A percentile compares a stretch with the other conserved stretches of the same genome.
Conservation (phyloP, 371 early-diverging fungal species). For the Actinomucor elegans region DNA sequence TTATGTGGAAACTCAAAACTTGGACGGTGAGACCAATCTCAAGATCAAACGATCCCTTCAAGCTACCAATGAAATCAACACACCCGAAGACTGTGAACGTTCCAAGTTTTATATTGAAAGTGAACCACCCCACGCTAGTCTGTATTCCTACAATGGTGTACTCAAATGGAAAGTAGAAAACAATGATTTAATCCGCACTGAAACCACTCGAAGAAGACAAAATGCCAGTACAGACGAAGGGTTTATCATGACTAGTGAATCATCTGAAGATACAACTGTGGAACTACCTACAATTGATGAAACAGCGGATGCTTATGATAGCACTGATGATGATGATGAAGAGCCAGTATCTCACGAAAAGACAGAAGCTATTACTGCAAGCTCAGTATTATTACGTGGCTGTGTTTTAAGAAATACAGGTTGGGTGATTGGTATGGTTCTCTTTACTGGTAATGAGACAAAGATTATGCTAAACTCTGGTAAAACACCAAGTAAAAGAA, state of each 20-base stretch:
- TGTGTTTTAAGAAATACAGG: conserved; percentile 91
- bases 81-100: conserved; percentile 56
- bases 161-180: conserved; percentile 52
- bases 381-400: conserved; percentile 88
- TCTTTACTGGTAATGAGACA: conserved; percentile 89
- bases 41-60: conserved; percentile 61
- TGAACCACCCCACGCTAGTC: conserved; percentile 79
- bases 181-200: conserved; percentile 5
- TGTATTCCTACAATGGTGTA: conserved; percentile 78
- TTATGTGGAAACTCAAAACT: conserved; percentile 83
- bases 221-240: background rate
- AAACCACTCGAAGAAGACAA: conserved; percentile 8
- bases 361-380: conserved; percentile 75
- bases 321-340: conserved; percentile 5
- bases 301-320: background rate
- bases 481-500: conserved; percentile 92
- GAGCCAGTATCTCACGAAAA: conserved; percentile 46
- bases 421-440: conserved; percentile 82
- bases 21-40: conserved; percentile 89
- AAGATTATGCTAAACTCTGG: conserved; percentile 91
- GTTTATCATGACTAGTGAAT: background rate
- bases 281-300: conserved; percentile 9
- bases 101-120: conserved; percentile 69
- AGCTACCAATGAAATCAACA: conserved; percentile 47
- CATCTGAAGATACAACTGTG: background rate